Evolutionary conservation across 2,329 filamentous ascomycete species (phyloP), one percentile per base, ranked within the genome.

Genomic region (Cadophora gregata): DNA sequence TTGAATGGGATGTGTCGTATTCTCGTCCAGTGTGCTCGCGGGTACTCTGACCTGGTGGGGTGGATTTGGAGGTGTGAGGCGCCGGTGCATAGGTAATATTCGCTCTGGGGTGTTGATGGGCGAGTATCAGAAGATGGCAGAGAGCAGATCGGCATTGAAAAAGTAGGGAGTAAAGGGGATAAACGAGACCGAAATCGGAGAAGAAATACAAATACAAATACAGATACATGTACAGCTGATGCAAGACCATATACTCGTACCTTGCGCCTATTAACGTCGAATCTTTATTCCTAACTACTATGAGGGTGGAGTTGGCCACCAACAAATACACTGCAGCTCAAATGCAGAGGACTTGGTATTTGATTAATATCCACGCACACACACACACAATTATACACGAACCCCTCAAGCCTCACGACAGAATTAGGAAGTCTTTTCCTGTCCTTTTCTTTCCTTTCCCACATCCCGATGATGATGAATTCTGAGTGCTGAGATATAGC

Each of bases 401-500:
- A 56, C 9, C 1, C 19, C 8, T 33, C 55, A 58, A 58, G 55
- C 55, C 55, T 58, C 55, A 42, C 33, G 55, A 58, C 19, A 21
- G 33, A 58, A 42, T 19, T 14, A 19, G 55, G 31, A 58, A 25
- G 21, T 58, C 55, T 1, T 58, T 16, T 58, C 55, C 55, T 42
- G n/a, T n/a, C n/a, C n/a, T n/a, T n/a, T n/a, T n/a, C n/a, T n/a
- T n/a, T n/a, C n/a, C n/a, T n/a, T n/a, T n/a, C n/a, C n/a, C n/a
- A n/a, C n/a, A n/a, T n/a, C n/a, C n/a, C n/a, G n/a, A n/a, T n/a
- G n/a, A n/a, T n/a, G n/a, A n/a, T n/a, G n/a, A n/a, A n/a, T n/a
- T n/a, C n/a, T n/a, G n/a, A n/a, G n/a, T n/a, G n/a, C n/a, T 21
- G 31, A 58, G 8, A 42, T 58, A 58, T 58, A 38, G 55, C 31